Base-by-base conservation (phyloP, 805 yeast genomes). In the Yarrowia divulgata region DNA sequence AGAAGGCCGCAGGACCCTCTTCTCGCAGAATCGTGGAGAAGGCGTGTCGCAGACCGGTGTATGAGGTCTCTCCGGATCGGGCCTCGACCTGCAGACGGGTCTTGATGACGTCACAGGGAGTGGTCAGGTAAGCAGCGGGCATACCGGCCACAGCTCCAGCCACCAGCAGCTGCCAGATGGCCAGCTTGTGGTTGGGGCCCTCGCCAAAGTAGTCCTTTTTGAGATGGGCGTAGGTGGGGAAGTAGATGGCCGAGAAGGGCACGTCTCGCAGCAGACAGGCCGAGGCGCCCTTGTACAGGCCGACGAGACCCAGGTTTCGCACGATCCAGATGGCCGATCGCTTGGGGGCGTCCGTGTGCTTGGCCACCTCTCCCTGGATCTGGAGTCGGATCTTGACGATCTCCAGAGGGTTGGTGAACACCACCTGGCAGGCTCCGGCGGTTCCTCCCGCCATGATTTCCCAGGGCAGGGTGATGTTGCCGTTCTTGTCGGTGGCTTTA, bases 81-180 rank as follows among this genome's bases (percentile, higher is more conserved):
- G 91, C 84, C 77, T 88, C 96, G 71, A 92, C 88, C 81, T 94
- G 99, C 72, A 94, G 82, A 79, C 98, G 88, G 3, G 99, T 94
- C 81, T 94, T 94, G 75, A 95, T 90, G 62, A 94, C 98, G 82
- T 94, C 99, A 75, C 92, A 93, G 1, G 99, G 99, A 0, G 99
- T 94, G 1, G 99, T 94, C 73, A 93, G 82, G 78, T 90, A 94
- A 12, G 98, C 98, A 39, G 98, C 96, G 10, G 99, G 99, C 82
- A 96, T 92, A 77, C 98, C 99, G 14, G 99, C 98, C 72, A 93
- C 77, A 12, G 97, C 98, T 79, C 99, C 99, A 71, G 96, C 86
- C 5, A 86, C 78, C 71, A 94, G 85, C 72, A 95, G 82, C 79
- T 94, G 97, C 90, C 94, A 88, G 37, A 96, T 87, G 71, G 87